Percentiles rank a stretch among this genome's conserved stretches.
These are phyloP conservation scores for Tubosaeta brunneosetosa DNA, from an alignment of 768 basidiomycete species.

Conservation along the genomic window DNA sequence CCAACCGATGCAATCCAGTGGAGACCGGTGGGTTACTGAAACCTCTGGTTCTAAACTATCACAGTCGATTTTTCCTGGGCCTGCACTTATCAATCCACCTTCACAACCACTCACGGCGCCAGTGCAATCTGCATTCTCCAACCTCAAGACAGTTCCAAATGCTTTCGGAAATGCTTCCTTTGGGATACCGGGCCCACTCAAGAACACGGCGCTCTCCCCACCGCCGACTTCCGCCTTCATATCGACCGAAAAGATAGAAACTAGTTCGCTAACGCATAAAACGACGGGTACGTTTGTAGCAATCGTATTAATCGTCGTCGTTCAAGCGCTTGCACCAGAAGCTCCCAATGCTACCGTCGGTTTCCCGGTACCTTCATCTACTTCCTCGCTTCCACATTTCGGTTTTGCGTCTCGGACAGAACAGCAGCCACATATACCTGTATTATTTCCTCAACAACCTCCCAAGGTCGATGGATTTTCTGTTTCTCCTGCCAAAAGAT, in stretches of 20 bases:
- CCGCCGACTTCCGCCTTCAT: constrained; percentile 8
- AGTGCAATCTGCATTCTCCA: constrained; percentile 32
- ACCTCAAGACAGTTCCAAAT: constrained; percentile 30
- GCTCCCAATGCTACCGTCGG: neutral
- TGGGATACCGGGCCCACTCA: constrained; percentile 4
- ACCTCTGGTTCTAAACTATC: constrained; percentile 29
- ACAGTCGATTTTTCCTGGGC: constrained; percentile 17
- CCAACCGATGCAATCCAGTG: constrained; percentile 22
- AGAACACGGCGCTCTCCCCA: neutral
- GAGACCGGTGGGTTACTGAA: constrained; percentile 31
- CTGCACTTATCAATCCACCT: constrained; percentile 9
- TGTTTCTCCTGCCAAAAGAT: neutral
- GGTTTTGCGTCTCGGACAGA: neutral
- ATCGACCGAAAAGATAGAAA: neutral
- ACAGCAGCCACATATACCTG: neutral
- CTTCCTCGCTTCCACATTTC: constrained; percentile 2
- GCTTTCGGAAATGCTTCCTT: constrained; percentile 30
- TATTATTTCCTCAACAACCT: neutral
- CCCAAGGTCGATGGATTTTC: neutral
- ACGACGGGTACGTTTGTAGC: constrained; percentile 12
- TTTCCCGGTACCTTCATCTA: neutral
- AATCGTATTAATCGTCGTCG: neutral
- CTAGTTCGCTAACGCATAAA: neutral
- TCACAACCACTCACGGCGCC: constrained; percentile 12
- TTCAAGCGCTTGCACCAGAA: neutral